phyloP scores from a whole-genome alignment of 2,329 filamentous ascomycete species.

The Aspergillus pseudoterreus region DNA sequence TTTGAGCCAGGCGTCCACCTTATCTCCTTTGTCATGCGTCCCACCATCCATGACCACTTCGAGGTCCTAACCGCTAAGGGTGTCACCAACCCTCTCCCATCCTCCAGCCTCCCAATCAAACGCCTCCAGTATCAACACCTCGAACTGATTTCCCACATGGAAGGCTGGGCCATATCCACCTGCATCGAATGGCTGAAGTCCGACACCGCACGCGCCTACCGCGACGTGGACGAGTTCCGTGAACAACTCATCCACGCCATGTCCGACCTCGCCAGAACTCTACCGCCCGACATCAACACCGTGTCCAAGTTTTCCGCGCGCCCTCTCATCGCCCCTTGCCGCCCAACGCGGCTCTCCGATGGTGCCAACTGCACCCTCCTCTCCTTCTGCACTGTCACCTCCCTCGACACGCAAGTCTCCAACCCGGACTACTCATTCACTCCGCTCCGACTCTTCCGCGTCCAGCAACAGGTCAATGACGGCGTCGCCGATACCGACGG shows the following conservation, averaged over 20 bases:
- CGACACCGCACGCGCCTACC: constrained; percentile 20
- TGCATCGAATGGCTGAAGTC: constrained; percentile 35
- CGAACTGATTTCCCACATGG: constrained; percentile 47
- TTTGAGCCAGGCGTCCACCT: constrained; percentile 40
- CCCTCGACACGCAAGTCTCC: constrained; percentile 54
- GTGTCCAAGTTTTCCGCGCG: constrained; percentile 36
- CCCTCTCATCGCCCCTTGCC: constrained; percentile 35
- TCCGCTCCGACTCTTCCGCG: constrained; percentile 63
- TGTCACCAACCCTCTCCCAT: constrained; percentile 59
- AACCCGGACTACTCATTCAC: constrained; percentile 56
- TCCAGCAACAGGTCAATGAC: constrained; percentile 60
- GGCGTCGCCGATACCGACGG: constrained; percentile 53
- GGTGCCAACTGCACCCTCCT: constrained; percentile 43
- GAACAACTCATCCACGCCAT: constrained; percentile 44
- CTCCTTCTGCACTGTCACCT: constrained; percentile 60
- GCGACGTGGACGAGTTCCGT: constrained; percentile 36
- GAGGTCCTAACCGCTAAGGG: constrained; percentile 59
- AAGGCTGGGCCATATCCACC: constrained; percentile 36
- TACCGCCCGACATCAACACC: constrained; percentile 35
- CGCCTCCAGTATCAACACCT: constrained; percentile 55
- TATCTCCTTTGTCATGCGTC: constrained; percentile 41
- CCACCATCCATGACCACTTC: constrained; percentile 55
- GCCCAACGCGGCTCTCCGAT: constrained; percentile 15
- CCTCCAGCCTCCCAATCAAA: constrained; percentile 52
- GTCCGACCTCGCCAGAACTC: constrained; percentile 37